Percentiles rank a stretch among this genome's conserved stretches.
Conservation (phyloP, 345 rosid species). For the Punica granatum region DNA sequence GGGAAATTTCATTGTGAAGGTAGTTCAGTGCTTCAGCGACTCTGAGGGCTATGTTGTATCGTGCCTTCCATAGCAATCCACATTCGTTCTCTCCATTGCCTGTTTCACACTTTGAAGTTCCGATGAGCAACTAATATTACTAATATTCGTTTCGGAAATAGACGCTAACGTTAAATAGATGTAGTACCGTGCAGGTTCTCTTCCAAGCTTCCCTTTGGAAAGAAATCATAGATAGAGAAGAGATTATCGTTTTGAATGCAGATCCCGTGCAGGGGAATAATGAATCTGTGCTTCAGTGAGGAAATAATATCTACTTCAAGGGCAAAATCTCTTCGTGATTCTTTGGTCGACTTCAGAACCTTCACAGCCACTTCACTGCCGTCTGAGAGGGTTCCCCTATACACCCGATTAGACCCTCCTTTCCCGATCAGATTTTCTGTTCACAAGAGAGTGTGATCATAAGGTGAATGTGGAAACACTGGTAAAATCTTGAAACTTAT, state of each 20-base stretch:
- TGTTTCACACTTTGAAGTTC: neutral
- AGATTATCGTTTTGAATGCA: conserved; percentile 47
- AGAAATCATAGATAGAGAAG: conserved; percentile 65
- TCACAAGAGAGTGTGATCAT: neutral
- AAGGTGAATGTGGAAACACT: neutral
- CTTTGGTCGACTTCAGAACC: conserved; percentile 50
- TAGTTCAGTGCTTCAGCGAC: conserved; percentile 70
- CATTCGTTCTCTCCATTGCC: conserved; percentile 28
- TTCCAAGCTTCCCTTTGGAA: conserved; percentile 70
- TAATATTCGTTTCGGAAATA: neutral
- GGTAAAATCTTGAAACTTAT: neutral
- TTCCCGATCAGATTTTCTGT: conserved; percentile 62
- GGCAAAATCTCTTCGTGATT: conserved; percentile 60
- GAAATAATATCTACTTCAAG: conserved; percentile 68
- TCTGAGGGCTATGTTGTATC: conserved; percentile 52
- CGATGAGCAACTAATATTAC: neutral
- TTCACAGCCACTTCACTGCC: conserved; percentile 69
- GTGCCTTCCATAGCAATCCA: conserved; percentile 50
- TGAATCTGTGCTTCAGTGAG: conserved; percentile 51
- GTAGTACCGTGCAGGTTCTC: conserved; percentile 59
- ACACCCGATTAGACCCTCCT: conserved; percentile 78
- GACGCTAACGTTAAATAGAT: neutral
- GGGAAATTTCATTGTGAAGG: conserved; percentile 58
- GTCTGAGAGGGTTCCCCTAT: conserved; percentile 64
- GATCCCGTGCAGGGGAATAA: conserved; percentile 57